Percentiles rank a stretch among this genome's conserved stretches.
These are phyloP conservation scores for Solanum gracilifrons DNA, from an alignment of 257 asterid species.

Conservation along the genomic window DNA sequence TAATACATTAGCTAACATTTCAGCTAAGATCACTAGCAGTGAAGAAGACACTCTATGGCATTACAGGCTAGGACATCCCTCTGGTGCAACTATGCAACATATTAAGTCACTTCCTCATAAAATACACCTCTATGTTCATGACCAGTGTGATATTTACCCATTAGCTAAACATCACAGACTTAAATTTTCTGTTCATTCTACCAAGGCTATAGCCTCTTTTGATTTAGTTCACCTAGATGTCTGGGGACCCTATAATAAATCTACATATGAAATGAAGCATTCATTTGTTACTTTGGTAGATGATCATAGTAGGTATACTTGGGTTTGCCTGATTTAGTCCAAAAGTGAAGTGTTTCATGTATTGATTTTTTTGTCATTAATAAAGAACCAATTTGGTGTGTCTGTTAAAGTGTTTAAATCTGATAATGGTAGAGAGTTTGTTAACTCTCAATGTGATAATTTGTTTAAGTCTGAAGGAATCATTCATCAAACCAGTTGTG, in stretches of 20 bases:
- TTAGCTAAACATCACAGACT: not conserved
- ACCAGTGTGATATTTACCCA: not conserved
- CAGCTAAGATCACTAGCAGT: no score
- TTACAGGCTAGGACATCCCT: not conserved
- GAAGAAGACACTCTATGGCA: not conserved
- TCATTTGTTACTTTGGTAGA: not conserved
- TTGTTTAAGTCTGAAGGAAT: not conserved
- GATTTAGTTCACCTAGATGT: not conserved
- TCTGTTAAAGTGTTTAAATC: no score
- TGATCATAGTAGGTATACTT: not conserved
- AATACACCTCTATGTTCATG: not conserved
- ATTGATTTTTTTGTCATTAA: not conserved
- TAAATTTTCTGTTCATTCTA: no score
- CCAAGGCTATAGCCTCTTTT: not conserved
- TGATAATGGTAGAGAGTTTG: not conserved
- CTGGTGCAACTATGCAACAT: accelerated
- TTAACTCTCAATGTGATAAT: no score
- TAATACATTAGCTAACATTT: no score
- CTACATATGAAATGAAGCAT: not conserved
- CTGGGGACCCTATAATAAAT: not conserved
- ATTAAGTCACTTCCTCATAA: not conserved
- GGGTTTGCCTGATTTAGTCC: not conserved
- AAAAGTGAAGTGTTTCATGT: not conserved
- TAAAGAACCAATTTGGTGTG: not conserved
- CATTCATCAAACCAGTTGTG: not conserved